phyloP scores from a whole-genome alignment of 78 protist species.

The Planoprotostelium fungivorum region DNA sequence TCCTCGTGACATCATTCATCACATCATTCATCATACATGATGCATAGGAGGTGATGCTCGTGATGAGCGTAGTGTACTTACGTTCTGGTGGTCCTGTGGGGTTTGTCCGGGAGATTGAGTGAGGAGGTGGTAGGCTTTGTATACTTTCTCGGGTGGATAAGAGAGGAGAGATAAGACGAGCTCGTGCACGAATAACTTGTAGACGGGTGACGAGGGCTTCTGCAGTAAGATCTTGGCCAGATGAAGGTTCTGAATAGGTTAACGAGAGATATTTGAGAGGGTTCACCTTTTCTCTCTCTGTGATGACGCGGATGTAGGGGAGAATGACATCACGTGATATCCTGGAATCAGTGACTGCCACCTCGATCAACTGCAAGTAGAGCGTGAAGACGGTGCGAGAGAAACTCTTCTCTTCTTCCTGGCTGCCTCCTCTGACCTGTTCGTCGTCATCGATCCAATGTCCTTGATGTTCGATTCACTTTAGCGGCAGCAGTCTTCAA shows the following conservation, averaged over 20 bases:
- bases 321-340: not conserved
- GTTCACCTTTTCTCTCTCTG: not conserved
- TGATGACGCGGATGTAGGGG: not conserved
- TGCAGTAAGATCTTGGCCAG: not conserved
- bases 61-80: too few relatives aligned
- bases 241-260: not conserved
- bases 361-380: not conserved
- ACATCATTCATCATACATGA: too few relatives aligned
- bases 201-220: not conserved
- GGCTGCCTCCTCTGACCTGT: not conserved
- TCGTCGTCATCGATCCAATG: too few relatives aligned
- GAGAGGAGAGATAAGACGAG: not conserved
- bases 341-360: not conserved
- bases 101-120: not conserved
- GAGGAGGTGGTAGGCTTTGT: not conserved
- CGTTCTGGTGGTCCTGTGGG: not conserved
- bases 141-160: not conserved
- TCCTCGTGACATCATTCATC: not conserved
- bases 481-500: not conserved
- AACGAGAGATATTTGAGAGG: not conserved
- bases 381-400: not conserved
- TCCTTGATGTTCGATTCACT: too few relatives aligned
- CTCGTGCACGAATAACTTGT: not conserved
- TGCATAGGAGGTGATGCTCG: too few relatives aligned
- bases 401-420: not conserved